phyloP scores from a whole-genome alignment of 2,329 filamentous ascomycete species.

The Conoideocrella luteorostrata region DNA sequence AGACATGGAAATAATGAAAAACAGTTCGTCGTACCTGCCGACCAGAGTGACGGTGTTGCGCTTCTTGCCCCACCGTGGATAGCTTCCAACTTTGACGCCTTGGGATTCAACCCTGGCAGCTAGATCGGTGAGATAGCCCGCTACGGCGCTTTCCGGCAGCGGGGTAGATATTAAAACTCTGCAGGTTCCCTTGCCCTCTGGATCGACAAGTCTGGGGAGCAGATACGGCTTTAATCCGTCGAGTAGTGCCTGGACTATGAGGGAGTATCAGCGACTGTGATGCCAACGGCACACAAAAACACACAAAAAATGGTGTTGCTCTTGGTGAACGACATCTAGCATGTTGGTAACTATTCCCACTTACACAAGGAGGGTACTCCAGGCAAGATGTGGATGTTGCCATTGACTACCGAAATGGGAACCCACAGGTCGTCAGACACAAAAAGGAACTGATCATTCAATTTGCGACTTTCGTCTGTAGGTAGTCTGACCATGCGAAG shows the following conservation, averaged over 20 bases:
- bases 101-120: constrained; percentile 64
- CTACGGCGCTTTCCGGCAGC: constrained; percentile 77
- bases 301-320: too few relatives aligned
- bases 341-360: constrained; percentile 21
- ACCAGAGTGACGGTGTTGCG: constrained; percentile 89
- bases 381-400: constrained; percentile 87
- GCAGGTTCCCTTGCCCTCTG: constrained; percentile 72
- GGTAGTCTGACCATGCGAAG: constrained; percentile 88
- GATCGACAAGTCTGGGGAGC: constrained; percentile 65
- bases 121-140: constrained; percentile 73
- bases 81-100: constrained; percentile 91
- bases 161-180: constrained; percentile 83
- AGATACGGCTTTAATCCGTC: constrained; percentile 68
- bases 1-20: not conserved
- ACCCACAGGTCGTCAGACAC: constrained; percentile 82
- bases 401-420: constrained; percentile 80
- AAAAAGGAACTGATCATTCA: constrained; percentile 71
- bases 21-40: constrained; percentile 39
- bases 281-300: too few relatives aligned
- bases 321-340: too few relatives aligned
- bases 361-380: constrained; percentile 76
- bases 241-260: constrained; percentile 64
- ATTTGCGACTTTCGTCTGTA: constrained; percentile 58
- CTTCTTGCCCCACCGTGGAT: constrained; percentile 85
- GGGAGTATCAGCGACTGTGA: too few relatives aligned